A percentile compares a stretch with the other conserved stretches of the same genome.
Evolutionary conservation across 2,329 filamentous ascomycete genomes (phyloP).

Genomic region (Colletotrichum karsti): DNA sequence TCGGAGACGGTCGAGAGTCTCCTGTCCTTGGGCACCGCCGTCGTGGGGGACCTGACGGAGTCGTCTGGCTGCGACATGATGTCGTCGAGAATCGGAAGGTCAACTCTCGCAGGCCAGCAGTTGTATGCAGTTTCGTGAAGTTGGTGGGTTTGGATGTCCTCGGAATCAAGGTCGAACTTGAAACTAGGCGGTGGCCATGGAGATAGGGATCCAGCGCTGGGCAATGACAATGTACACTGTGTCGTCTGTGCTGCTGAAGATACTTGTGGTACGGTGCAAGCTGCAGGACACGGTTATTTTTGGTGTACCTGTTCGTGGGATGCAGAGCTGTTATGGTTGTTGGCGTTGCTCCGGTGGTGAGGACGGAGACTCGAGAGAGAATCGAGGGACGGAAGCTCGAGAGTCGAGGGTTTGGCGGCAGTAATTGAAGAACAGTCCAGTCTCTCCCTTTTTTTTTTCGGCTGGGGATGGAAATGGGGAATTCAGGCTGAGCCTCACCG

Average conservation of each 20-base stretch:
- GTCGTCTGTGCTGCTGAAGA: slow-evolving; percentile 27
- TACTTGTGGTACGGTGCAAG: background rate
- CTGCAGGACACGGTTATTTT: background rate
- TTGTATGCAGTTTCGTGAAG: slow-evolving; percentile 1
- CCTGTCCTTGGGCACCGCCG: slow-evolving; percentile 26
- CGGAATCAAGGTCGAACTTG: slow-evolving; percentile 7
- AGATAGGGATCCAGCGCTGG: slow-evolving; percentile 17
- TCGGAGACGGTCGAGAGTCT: slow-evolving; percentile 28
- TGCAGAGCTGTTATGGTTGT: slow-evolving; percentile 15
- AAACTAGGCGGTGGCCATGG: slow-evolving; percentile 27
- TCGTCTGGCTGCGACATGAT: slow-evolving; percentile 45
- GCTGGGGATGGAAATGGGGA: slow-evolving; percentile 23
- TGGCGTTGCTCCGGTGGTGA: slow-evolving; percentile 2
- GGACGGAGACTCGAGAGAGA: background rate
- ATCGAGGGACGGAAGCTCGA: slow-evolving; percentile 10
- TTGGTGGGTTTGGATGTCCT: background rate
- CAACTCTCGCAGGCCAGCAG: slow-evolving; percentile 10
- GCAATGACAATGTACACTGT: slow-evolving; percentile 10
- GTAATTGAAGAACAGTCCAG: background rate
- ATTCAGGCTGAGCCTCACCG: slow-evolving; percentile 28
- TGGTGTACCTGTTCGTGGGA: slow-evolving; percentile 4
- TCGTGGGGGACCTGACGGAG: slow-evolving; percentile 32
- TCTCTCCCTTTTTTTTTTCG: slow-evolving; percentile 21
- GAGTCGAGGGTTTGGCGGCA: background rate
- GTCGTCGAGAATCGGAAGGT: slow-evolving; percentile 24